Evolutionary conservation across 1,139 yeast genomes (phyloP).

Genomic region (Kodamaea suecica): DNA sequence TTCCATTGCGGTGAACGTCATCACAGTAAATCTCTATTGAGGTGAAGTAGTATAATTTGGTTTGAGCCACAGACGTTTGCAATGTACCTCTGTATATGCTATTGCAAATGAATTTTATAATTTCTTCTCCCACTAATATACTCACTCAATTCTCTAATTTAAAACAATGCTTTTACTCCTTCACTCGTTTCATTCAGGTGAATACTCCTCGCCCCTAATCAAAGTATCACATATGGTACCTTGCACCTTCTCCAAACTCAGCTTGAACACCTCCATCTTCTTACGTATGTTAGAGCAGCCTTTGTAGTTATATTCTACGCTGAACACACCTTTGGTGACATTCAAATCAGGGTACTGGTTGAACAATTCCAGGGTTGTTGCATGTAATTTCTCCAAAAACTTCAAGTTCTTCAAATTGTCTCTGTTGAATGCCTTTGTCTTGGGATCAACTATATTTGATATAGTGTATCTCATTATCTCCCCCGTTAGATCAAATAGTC

Average conservation of each 20-base stretch:
- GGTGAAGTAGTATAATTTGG: too few species aligned
- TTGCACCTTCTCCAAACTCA: slow-evolving; percentile 27
- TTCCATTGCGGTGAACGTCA: too few species aligned
- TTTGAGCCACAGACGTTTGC: too few species aligned
- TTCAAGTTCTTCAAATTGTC: slow-evolving; percentile 14
- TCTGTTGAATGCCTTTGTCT: slow-evolving; percentile 12
- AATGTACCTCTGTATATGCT: too few species aligned
- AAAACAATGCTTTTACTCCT: too few species aligned
- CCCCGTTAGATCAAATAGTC: slow-evolving; percentile 42
- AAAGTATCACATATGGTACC: slow-evolving; percentile 24
- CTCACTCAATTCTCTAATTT: too few species aligned
- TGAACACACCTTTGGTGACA: slow-evolving; percentile 22
- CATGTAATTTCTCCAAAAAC: slow-evolving; percentile 18
- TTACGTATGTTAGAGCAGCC: slow-evolving; percentile 19
- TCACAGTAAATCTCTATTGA: too few species aligned
- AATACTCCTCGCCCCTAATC: slow-evolving; percentile 20
- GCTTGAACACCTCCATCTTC: slow-evolving; percentile 26
- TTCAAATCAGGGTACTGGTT: slow-evolving; percentile 21
- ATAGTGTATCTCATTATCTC: slow-evolving; percentile 41
- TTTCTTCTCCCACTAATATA: too few species aligned
- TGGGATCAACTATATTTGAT: slow-evolving; percentile 15
- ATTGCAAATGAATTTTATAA: too few species aligned
- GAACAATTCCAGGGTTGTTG: slow-evolving; percentile 14
- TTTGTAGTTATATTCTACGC: slow-evolving; percentile 15
- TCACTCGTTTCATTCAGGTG: slow-evolving; percentile 1